Conservation (phyloP, 164 flowering plant species). For the Berberis thunbergii region DNA sequence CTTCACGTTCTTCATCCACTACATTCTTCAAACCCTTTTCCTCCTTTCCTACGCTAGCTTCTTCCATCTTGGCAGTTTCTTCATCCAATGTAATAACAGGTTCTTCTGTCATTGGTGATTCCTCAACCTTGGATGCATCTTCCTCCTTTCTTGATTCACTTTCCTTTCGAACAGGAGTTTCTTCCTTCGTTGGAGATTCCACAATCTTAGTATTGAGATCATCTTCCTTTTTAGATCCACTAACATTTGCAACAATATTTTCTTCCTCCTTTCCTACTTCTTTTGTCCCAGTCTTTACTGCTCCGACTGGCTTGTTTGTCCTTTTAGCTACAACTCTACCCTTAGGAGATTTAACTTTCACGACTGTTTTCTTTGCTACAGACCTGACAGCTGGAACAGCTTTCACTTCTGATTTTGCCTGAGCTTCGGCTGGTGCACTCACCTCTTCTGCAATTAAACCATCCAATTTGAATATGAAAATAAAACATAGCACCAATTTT, state of each 20-base stretch:
- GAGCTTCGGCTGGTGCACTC: background rate
- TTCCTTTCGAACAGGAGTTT: background rate
- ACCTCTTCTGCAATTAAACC: no score
- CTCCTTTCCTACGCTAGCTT: background rate
- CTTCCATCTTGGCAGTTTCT: background rate
- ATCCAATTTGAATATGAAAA: no score
- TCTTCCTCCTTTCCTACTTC: constrained; percentile 5
- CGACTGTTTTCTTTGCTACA: background rate
- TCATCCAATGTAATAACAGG: background rate
- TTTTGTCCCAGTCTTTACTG: background rate
- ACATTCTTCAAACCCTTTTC: constrained; percentile 3
- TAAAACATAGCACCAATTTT: no score
- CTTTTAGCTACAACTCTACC: background rate
- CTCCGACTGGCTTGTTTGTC: background rate
- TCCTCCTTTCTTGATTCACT: background rate
- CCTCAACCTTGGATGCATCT: constrained; percentile 7
- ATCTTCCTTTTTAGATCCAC: constrained; percentile 12
- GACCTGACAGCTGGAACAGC: background rate
- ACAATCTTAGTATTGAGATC: background rate
- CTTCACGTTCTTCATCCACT: constrained; percentile 7
- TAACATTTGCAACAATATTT: constrained; percentile 7
- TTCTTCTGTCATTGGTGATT: constrained; percentile 9
- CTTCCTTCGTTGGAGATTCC: background rate
- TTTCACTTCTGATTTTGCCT: background rate
- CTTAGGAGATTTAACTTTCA: background rate